Evolutionary conservation across 2,329 filamentous ascomycete genomes (phyloP).

Genomic region (Chrysoporthe cubensis): DNA sequence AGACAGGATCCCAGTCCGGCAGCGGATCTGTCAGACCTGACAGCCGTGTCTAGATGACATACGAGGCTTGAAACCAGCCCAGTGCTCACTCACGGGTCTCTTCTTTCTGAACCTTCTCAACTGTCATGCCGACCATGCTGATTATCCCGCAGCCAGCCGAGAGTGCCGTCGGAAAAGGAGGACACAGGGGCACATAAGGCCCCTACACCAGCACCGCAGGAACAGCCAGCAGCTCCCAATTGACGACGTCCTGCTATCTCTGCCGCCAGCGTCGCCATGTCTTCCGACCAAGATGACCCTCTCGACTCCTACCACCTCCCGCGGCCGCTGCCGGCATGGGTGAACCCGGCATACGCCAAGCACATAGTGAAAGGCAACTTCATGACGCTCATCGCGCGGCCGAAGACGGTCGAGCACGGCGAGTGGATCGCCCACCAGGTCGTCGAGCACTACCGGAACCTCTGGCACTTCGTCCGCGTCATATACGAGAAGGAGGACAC

Average conservation of each 20-base stretch:
- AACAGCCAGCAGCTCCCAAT: background rate
- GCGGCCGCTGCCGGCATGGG: constrained; percentile 61
- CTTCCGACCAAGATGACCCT: constrained; percentile 39
- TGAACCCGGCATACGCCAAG: constrained; percentile 68
- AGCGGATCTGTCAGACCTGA: background rate
- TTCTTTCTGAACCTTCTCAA: background rate
- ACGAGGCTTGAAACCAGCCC: background rate
- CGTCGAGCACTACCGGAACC: constrained; percentile 80
- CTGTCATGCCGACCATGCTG: background rate
- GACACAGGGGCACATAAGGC: background rate
- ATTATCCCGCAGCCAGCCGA: background rate
- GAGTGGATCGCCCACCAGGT: constrained; percentile 91
- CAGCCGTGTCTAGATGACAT: background rate
- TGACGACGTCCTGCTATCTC: background rate
- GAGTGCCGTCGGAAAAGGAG: background rate
- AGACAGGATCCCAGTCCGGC: background rate
- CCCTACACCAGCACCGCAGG: background rate
- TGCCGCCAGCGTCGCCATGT: background rate
- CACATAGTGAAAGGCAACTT: constrained; percentile 90
- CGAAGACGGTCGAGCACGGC: constrained; percentile 80
- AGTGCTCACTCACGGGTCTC: background rate
- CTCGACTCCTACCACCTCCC: constrained; percentile 37
- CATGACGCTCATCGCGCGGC: constrained; percentile 82
- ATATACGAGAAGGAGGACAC: constrained; percentile 76
- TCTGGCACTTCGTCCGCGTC: constrained; percentile 80